Evolutionary conservation across 2,329 filamentous ascomycete species (phyloP).

Genomic region (Scedosporium dehoogii): DNA sequence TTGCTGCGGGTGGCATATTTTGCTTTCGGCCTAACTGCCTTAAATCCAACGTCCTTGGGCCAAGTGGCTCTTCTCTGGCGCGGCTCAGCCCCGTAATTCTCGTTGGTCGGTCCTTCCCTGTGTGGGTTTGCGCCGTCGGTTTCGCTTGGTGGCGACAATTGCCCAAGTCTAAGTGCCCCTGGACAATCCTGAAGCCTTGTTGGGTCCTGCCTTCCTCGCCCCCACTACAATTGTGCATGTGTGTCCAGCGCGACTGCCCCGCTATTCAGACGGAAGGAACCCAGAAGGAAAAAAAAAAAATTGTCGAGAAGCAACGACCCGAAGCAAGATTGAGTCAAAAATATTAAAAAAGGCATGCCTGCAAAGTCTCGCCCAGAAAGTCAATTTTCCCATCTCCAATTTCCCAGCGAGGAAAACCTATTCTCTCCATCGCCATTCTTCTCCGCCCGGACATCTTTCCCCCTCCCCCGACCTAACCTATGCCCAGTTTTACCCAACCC

Average conservation of each 20-base stretch:
- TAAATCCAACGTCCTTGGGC: background rate
- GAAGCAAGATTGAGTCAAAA: background rate
- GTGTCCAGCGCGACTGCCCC: background rate
- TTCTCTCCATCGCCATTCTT: background rate
- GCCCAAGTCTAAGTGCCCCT: no score
- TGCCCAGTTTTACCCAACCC: no score
- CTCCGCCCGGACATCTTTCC: background rate
- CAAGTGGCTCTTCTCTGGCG: background rate
- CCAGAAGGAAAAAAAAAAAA: constrained; percentile 1
- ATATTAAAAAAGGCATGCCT: background rate
- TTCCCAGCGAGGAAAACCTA: background rate
- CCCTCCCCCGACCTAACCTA: no score
- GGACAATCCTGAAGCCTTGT: no score
- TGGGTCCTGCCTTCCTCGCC: background rate
- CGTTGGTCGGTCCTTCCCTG: background rate
- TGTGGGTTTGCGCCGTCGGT: background rate
- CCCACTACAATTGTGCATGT: background rate
- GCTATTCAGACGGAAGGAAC: background rate
- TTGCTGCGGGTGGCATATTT: background rate
- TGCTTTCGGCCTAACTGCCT: background rate
- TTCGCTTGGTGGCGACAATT: no score
- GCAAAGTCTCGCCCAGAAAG: background rate
- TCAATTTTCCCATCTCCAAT: background rate
- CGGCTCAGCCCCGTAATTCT: background rate
- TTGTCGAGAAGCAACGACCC: background rate